Percentiles rank a stretch among this genome's conserved stretches.
Conservation (phyloP, 1,284 basidiomycete species). For the Tylopilus sp. region DNA sequence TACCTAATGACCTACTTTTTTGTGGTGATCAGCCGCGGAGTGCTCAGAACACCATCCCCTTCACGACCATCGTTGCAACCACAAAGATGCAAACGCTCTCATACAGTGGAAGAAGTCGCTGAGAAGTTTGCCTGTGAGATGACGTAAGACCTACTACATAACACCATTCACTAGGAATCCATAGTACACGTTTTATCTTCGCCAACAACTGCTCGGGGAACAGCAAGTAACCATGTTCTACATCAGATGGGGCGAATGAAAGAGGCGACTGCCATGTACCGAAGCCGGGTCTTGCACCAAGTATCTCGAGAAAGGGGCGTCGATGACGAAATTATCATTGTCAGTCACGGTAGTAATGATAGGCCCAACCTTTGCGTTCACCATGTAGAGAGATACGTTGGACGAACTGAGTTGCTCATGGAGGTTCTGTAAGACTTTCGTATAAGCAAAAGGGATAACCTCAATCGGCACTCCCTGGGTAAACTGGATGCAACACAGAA, state of each 20-base stretch:
- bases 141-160: background rate
- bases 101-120: too few relatives aligned
- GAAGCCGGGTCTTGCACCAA: conserved; percentile 79
- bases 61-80: too few relatives aligned
- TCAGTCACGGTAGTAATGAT: conserved; percentile 81
- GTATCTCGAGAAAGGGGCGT: too few relatives aligned
- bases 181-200: conserved; percentile 80
- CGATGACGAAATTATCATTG: conserved; percentile 96
- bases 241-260: conserved; percentile 1
- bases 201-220: conserved; percentile 66
- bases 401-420: conserved; percentile 74
- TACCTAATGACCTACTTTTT: too few relatives aligned
- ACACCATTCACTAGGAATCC: conserved; percentile 4
- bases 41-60: too few relatives aligned
- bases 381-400: conserved; percentile 87
- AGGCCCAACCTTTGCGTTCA: conserved; percentile 87
- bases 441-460: conserved; percentile 97
- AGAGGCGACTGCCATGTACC: conserved; percentile 48
- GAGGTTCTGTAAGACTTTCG: conserved; percentile 82
- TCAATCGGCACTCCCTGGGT: conserved; percentile 98
- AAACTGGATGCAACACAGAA: conserved; percentile 4
- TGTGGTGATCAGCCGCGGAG: too few relatives aligned
- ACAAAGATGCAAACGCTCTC: too few relatives aligned
- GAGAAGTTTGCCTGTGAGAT: too few relatives aligned
- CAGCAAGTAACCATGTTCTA: background rate